Evolutionary conservation across 2,329 filamentous ascomycete species (phyloP).

Genomic region (Talaromyces sp.): DNA sequence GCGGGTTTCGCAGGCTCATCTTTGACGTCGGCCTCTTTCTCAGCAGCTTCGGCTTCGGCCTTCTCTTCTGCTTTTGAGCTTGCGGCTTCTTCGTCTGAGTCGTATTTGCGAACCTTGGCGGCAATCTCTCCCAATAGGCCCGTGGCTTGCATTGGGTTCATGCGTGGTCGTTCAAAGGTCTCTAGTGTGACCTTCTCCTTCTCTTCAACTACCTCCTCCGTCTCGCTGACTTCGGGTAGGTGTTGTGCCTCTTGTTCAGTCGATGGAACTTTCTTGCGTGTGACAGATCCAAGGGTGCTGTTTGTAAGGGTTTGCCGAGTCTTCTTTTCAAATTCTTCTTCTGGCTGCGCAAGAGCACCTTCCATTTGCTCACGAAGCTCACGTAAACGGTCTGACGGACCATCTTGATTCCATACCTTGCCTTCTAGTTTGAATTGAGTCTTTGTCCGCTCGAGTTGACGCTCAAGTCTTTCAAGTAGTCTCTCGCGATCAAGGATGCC

Average conservation of each 20-base stretch:
- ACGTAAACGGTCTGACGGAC: slow-evolving; percentile 85
- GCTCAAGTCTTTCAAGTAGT: slow-evolving; percentile 90
- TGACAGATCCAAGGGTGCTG: slow-evolving; percentile 70
- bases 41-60: slow-evolving; percentile 40
- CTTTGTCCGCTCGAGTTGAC: slow-evolving; percentile 93
- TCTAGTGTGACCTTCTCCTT: slow-evolving; percentile 73
- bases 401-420: slow-evolving; percentile 80
- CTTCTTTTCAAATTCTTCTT: slow-evolving; percentile 51
- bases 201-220: slow-evolving; percentile 43
- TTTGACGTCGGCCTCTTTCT: slow-evolving; percentile 48
- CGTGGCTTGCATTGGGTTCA: slow-evolving; percentile 61
- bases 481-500: slow-evolving; percentile 90
- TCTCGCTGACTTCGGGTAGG: slow-evolving; percentile 46
- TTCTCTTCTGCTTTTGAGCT: slow-evolving; percentile 28
- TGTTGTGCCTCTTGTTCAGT: slow-evolving; percentile 41
- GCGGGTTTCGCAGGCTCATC: slow-evolving; percentile 35
- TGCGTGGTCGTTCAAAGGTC: slow-evolving; percentile 57
- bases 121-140: slow-evolving; percentile 68
- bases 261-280: slow-evolving; percentile 51
- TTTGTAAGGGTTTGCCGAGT: slow-evolving; percentile 64
- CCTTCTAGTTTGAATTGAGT: slow-evolving; percentile 97
- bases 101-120: slow-evolving; percentile 72
- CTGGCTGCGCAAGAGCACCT: slow-evolving; percentile 51
- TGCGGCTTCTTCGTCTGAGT: slow-evolving; percentile 59
- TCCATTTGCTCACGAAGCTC: slow-evolving; percentile 96